phyloP scores from a whole-genome alignment of 1,139 yeast genomes.

The Suhomyces bokatorum region DNA sequence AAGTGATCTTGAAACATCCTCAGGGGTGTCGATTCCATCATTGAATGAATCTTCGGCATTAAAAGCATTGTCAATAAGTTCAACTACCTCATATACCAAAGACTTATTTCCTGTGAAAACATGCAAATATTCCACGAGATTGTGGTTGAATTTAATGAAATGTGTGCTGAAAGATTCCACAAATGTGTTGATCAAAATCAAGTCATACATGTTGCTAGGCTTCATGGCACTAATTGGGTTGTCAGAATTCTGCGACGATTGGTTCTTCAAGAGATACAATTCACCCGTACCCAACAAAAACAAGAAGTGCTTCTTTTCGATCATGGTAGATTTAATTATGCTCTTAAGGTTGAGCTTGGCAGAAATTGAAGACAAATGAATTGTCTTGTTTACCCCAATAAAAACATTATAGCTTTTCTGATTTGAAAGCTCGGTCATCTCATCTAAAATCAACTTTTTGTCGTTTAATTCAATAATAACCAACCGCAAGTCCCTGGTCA shows the following conservation, averaged over 20 bases:
- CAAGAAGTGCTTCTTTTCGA: slow-evolving; percentile 36
- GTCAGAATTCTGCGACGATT: slow-evolving; percentile 14
- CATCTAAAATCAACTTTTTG: slow-evolving; percentile 11
- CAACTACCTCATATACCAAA: slow-evolving; percentile 33
- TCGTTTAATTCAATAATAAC: slow-evolving; percentile 33
- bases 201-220: slow-evolving; percentile 38
- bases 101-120: slow-evolving; percentile 33
- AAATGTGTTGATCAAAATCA: slow-evolving; percentile 32
- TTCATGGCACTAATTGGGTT: slow-evolving; percentile 19
- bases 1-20: slow-evolving; percentile 11
- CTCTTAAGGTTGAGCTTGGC: slow-evolving; percentile 27
- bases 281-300: slow-evolving; percentile 42
- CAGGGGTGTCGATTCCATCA: slow-evolving; percentile 26
- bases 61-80: slow-evolving; percentile 30
- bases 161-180: slow-evolving; percentile 38
- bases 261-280: slow-evolving; percentile 38
- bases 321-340: slow-evolving; percentile 29
- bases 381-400: slow-evolving; percentile 36
- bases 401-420: slow-evolving; percentile 28
- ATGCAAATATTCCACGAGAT: slow-evolving; percentile 23
- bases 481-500: slow-evolving; percentile 34
- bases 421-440: slow-evolving; percentile 5
- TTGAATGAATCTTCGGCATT: slow-evolving; percentile 19
- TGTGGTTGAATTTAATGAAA: slow-evolving; percentile 21
- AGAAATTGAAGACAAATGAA: slow-evolving; percentile 37